Percentiles rank a stretch among this genome's conserved stretches.
Evolutionary conservation across 2,329 filamentous ascomycete genomes (phyloP).

Genomic region (Colletotrichum destructivum): DNA sequence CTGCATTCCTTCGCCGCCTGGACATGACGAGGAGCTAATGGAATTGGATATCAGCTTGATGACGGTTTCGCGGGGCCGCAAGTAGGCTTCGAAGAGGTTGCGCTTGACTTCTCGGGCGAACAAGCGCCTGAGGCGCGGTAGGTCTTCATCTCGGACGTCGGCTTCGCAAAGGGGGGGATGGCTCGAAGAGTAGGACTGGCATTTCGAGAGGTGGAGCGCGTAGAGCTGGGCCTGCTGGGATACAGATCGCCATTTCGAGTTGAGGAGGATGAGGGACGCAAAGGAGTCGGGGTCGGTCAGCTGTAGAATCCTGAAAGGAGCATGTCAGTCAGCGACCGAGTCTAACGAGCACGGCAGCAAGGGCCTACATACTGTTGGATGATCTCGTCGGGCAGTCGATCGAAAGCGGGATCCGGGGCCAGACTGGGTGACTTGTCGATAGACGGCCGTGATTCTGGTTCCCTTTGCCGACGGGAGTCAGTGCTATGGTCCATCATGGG

Average conservation of each 20-base stretch:
- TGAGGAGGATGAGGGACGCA: conserved; percentile 76
- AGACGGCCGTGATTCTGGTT: conserved; percentile 43
- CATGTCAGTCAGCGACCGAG: conserved; percentile 13
- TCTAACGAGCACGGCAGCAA: not conserved
- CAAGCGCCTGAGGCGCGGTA: conserved; percentile 73
- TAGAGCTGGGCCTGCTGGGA: conserved; percentile 77
- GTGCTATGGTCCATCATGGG: conserved; percentile 32
- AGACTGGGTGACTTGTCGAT: conserved; percentile 53
- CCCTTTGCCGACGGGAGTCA: conserved; percentile 9
- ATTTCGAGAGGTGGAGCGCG: conserved; percentile 72
- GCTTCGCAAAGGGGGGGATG: conserved; percentile 57
- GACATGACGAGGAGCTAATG: conserved; percentile 86
- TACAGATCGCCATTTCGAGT: conserved; percentile 75
- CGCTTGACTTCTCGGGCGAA: conserved; percentile 82
- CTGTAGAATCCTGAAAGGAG: conserved; percentile 69
- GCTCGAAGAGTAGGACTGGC: conserved; percentile 70
- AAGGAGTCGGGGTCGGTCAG: conserved; percentile 74
- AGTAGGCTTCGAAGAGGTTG: conserved; percentile 83
- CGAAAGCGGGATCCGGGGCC: conserved; percentile 60
- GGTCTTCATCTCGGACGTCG: conserved; percentile 61
- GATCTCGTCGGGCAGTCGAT: conserved; percentile 76
- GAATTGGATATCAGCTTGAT: conserved; percentile 88
- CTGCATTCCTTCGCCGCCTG: conserved; percentile 87
- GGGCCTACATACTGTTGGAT: conserved; percentile 73
- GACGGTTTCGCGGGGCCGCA: conserved; percentile 78